phyloP scores from a whole-genome alignment of 352 stramenopile genomes.

The Phytophthora pistaciae region DNA sequence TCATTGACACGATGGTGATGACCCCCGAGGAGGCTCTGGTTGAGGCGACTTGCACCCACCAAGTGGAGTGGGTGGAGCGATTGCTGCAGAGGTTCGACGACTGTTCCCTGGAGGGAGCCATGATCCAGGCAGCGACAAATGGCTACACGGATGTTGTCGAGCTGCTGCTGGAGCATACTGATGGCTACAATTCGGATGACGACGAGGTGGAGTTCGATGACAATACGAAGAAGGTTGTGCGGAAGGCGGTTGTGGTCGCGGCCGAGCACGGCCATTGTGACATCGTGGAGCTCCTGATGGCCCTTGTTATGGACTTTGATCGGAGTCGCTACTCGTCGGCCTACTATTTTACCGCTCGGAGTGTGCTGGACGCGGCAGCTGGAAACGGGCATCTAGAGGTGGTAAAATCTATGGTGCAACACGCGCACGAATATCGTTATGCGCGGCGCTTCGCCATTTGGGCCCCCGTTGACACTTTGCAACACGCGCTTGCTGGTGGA shows the following conservation, averaged over 20 bases:
- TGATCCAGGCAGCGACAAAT: background rate
- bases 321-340: background rate
- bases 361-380: background rate
- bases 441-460: background rate
- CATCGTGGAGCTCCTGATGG: background rate
- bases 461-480: background rate
- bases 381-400: background rate
- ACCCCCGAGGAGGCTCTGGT: background rate
- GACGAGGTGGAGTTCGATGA: background rate
- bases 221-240: background rate
- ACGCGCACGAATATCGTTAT: background rate
- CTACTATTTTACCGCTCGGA: background rate
- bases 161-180: background rate
- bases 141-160: background rate
- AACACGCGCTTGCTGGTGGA: constrained; percentile 21
- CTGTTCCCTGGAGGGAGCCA: background rate
- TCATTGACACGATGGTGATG: background rate
- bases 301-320: background rate
- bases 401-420: background rate
- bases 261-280: background rate
- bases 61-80: background rate
- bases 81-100: background rate
- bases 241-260: too few relatives aligned
- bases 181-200: background rate
- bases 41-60: background rate